phyloP scores from a whole-genome alignment of 2,329 filamentous ascomycete species.

The Onygena corvina region DNA sequence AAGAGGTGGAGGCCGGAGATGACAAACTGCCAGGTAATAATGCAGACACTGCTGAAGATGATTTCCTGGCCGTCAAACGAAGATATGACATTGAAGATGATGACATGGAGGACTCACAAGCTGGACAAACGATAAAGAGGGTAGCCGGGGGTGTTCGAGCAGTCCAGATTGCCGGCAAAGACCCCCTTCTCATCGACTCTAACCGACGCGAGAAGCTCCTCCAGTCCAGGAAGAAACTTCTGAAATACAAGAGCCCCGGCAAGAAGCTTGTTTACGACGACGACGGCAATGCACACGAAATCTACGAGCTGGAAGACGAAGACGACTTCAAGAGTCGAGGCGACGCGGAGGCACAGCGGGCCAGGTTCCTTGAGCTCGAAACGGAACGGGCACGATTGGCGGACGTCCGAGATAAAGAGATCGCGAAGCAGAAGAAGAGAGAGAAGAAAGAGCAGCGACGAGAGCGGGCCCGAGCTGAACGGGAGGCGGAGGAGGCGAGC shows the following conservation, averaged over 20 bases:
- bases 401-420: conserved; percentile 70
- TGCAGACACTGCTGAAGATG: conserved; percentile 53
- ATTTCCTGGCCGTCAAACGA: conserved; percentile 83
- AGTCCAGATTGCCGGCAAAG: conserved; percentile 46
- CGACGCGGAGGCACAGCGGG: conserved; percentile 61
- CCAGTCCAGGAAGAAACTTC: conserved; percentile 83
- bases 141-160: conserved; percentile 32
- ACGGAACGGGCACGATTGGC: conserved; percentile 56
- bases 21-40: conserved; percentile 25
- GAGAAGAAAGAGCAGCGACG: conserved; percentile 39
- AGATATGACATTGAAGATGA: conserved; percentile 61
- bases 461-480: conserved; percentile 27
- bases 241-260: conserved; percentile 78
- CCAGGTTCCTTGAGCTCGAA: conserved; percentile 67
- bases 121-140: conserved; percentile 23
- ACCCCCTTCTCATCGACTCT: conserved; percentile 75
- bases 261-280: conserved; percentile 85
- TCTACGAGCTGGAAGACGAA: conserved; percentile 84
- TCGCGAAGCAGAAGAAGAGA: conserved; percentile 59
- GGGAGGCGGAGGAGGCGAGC: conserved; percentile 23
- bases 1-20: conserved; percentile 38
- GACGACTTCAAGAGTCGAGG: conserved; percentile 65
- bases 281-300: conserved; percentile 68
- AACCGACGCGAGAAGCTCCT: conserved; percentile 94
- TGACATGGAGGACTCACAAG: conserved; percentile 32